Evolutionary conservation across 2,329 filamentous ascomycete genomes (phyloP).

Genomic region (Teratosphaeria zuluensis): DNA sequence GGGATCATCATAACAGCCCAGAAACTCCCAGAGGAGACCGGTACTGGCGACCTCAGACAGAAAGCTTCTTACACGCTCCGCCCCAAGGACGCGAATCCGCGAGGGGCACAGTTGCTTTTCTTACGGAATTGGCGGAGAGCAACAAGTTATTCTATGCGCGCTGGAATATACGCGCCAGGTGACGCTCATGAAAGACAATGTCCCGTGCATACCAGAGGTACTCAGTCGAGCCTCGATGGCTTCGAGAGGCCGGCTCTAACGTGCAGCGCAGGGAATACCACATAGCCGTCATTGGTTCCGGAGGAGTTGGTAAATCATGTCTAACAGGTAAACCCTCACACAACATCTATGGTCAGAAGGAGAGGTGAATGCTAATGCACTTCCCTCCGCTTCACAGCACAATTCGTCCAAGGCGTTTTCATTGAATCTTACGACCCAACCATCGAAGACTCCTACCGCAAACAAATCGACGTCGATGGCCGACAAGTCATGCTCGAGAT

Average conservation of each 20-base stretch:
- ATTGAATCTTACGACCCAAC: slow-evolving; percentile 64
- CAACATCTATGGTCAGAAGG: not conserved
- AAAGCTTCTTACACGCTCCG: not conserved
- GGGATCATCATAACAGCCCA: not conserved
- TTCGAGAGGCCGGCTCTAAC: slow-evolving; percentile 1
- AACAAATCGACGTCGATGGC: slow-evolving; percentile 66
- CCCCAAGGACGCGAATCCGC: not conserved
- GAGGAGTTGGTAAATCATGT: slow-evolving; percentile 87
- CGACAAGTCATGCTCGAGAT: slow-evolving; percentile 86
- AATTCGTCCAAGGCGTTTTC: slow-evolving; percentile 92
- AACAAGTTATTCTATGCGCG: not conserved
- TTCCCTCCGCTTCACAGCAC: slow-evolving; percentile 47
- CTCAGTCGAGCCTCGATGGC: not conserved
- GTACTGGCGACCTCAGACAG: not conserved
- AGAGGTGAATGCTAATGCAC: not conserved
- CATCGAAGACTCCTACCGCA: slow-evolving; percentile 53
- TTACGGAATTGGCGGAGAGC: not conserved
- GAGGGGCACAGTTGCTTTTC: not conserved
- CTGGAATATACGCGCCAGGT: not conserved
- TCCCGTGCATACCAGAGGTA: slow-evolving; percentile 15
- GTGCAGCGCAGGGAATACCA: slow-evolving; percentile 56
- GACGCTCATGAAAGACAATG: not conserved
- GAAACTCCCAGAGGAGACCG: not conserved
- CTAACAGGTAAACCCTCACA: slow-evolving; percentile 56
- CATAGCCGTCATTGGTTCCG: slow-evolving; percentile 72